phyloP scores from a whole-genome alignment of 768 basidiomycete genomes.

The Pholiota conissans region DNA sequence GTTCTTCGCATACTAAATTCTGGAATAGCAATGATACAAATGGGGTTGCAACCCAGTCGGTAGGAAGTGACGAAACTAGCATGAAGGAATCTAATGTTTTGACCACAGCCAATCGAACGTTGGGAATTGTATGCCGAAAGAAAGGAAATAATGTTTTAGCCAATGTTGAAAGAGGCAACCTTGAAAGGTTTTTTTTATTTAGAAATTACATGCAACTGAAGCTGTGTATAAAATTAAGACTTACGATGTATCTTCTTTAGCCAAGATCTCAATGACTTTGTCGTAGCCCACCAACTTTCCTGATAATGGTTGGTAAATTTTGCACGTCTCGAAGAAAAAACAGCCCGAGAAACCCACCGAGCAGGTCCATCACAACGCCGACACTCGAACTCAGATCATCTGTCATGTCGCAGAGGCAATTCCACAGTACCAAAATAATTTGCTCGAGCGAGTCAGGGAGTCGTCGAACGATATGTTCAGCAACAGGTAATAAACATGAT shows the following conservation, averaged over 20 bases:
- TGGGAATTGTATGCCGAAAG: slow-evolving; percentile 94
- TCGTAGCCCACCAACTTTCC: slow-evolving; percentile 82
- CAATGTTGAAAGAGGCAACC: slow-evolving; percentile 78
- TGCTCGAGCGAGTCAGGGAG: slow-evolving; percentile 70
- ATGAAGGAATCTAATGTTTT: slow-evolving; percentile 88
- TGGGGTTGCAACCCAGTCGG: slow-evolving; percentile 76
- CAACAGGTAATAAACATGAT: slow-evolving; percentile 87
- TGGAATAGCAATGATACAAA: slow-evolving; percentile 89
- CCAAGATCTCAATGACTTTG: slow-evolving; percentile 76
- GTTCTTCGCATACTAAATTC: slow-evolving; percentile 91
- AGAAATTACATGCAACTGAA: background rate
- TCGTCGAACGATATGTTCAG: slow-evolving; percentile 72
- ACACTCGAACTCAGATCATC: slow-evolving; percentile 97
- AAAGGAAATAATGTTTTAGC: slow-evolving; percentile 92
- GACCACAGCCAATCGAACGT: slow-evolving; percentile 91
- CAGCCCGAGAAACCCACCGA: slow-evolving; percentile 53
- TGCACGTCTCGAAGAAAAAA: background rate
- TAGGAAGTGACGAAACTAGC: slow-evolving; percentile 67
- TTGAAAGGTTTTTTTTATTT: slow-evolving; percentile 28
- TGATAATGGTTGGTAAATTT: slow-evolving; percentile 28
- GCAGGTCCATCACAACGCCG: slow-evolving; percentile 94
- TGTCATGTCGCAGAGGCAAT: slow-evolving; percentile 87
- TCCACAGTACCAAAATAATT: slow-evolving; percentile 87
- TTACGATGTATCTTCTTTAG: slow-evolving; percentile 68
- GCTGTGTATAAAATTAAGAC: slow-evolving; percentile 22